Evolutionary conservation across 1,284 basidiomycete species (phyloP).

Genomic region (Puccinia polysora): DNA sequence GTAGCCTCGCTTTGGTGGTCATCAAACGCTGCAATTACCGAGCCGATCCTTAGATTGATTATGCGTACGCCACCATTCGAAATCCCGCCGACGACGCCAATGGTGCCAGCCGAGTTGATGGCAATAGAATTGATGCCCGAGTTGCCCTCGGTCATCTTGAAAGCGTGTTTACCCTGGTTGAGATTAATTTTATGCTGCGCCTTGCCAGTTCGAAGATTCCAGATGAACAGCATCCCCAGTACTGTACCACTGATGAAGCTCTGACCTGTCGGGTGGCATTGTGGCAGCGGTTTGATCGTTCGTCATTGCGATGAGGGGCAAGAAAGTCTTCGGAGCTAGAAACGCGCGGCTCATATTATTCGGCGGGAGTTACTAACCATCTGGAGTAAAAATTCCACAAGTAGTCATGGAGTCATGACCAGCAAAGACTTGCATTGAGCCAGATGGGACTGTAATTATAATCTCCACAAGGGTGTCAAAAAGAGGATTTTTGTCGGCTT

Average conservation of each 20-base stretch:
- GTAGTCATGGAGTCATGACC: constrained; percentile 81
- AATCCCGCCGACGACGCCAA: constrained; percentile 82
- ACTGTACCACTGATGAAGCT: constrained; percentile 6
- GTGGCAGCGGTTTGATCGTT: too few species aligned
- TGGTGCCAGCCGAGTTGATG: constrained; percentile 73
- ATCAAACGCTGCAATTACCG: constrained; percentile 70
- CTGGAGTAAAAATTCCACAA: constrained; percentile 85
- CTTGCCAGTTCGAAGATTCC: constrained; percentile 76
- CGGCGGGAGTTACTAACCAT: constrained; percentile 59
- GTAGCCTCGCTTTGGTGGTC: constrained; percentile 75
- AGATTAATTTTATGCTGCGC: constrained; percentile 75
- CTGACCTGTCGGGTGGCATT: constrained; percentile 23
- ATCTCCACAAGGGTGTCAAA: constrained; percentile 35
- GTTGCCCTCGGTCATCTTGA: constrained; percentile 61
- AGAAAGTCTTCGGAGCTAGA: too few species aligned
- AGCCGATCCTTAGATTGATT: constrained; percentile 81
- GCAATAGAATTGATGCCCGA: constrained; percentile 74
- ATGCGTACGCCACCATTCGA: constrained; percentile 60
- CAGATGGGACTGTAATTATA: constrained; percentile 69
- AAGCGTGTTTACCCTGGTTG: constrained; percentile 63
- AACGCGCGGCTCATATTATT: too few species aligned
- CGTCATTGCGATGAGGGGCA: too few species aligned
- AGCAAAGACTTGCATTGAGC: constrained; percentile 91
- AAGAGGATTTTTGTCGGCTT: background rate
- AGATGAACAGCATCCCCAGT: constrained; percentile 64